Base-by-base conservation (phyloP, 495 filamentous ascomycete genomes). In the Xylaria longipes region DNA sequence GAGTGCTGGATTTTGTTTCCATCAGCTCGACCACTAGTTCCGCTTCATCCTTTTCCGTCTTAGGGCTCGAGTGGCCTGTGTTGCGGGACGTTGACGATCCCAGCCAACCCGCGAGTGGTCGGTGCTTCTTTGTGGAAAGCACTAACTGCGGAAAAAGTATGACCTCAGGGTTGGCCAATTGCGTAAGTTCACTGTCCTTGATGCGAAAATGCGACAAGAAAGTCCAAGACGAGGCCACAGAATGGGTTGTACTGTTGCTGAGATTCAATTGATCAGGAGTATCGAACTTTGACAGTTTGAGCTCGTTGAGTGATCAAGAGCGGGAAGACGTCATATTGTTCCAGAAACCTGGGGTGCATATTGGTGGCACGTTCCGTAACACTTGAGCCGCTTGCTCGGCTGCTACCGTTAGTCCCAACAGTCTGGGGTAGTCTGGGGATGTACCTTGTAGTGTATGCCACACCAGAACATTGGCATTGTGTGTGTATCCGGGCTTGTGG, bases 291-390 rank as follows among this genome's bases (percentile, higher is more conserved):
- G 57, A 12, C 57, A n/a, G 33, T 14, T 14, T 31, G 7, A 12
- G 56, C 3, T 20, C 12, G 29, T 33, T n/a, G 56, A 20, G 5
- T 5, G 9, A 3, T 54, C 50, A 14, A 58, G n/a, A 11, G 27
- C 22, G 15, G 27, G 31, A n/a, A 20, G 56, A 58, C 56, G 56
- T 58, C 31, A 35, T 17, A 58, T 35, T 20, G 56, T 20, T n/a
- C 29, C 12, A 25, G 58, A 61, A 39, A 61, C 11, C n/a, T 39
- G 20, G 57, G 58, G 58, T 62, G 54, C 54, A 58, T 58, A 33
- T 58, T 25, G 22, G n/a, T 2, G 1, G 57, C n/a, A 41, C 33
- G 58, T 25, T 62, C 31, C n/a, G 31, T 60, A 27, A 4, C 29
- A n/a, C 33, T 37, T 39, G 57, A 60, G 33, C 57, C 57, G 57